Base-by-base conservation (phyloP, 306 rosid genomes). In the Trifolium fragiferum region DNA sequence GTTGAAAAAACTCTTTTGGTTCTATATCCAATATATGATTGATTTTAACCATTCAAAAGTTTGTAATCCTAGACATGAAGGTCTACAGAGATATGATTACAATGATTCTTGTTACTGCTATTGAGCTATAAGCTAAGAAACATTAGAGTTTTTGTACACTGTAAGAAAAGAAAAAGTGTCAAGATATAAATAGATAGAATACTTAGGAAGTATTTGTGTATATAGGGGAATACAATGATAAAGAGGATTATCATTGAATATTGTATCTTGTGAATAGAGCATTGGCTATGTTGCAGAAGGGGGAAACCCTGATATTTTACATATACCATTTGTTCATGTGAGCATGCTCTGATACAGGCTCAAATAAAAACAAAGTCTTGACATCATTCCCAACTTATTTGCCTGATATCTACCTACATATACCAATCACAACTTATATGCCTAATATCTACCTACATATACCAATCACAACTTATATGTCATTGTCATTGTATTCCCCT, bases 61-160 rank as follows among this genome's bases (percentile, higher is more conserved):
- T 55, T 1, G 63, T 63, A 23, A 60, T 73, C 51, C 66, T 50
- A 19, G 55, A 18, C 49, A 64, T 25, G 57, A 38, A 19, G 61
- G n/a, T 54, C 61, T 54, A 54, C 62, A 21, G 9, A 14, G 32
- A 50, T 76, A 43, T 53, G 63, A 46, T n/a, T 21, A 14, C 13
- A 21, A 81, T 37, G 60, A 66, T 66, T 58, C 43, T 16, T 66
- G 66, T 27, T 60, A 72, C 35, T 55, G 72, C 62, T 49, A 10
- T 60, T 59, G 63, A 50, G 66, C 67, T 57, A n/a, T 21, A 69
- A 75, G 44, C 33, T 41, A 23, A 21, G 25, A 68, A 76, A 44
- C 60, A 11, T 66, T n/a, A 25, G 54, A 61, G 58, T 14, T 8
- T 8, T 54, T 54, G 32, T 54, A 20, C 61, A 54, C 61, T 1